Percentiles rank a stretch among this genome's conserved stretches.
These are phyloP conservation scores for Moniliella sp. DNA, from an alignment of 1,284 basidiomycete genomes.

Conservation along the genomic window DNA sequence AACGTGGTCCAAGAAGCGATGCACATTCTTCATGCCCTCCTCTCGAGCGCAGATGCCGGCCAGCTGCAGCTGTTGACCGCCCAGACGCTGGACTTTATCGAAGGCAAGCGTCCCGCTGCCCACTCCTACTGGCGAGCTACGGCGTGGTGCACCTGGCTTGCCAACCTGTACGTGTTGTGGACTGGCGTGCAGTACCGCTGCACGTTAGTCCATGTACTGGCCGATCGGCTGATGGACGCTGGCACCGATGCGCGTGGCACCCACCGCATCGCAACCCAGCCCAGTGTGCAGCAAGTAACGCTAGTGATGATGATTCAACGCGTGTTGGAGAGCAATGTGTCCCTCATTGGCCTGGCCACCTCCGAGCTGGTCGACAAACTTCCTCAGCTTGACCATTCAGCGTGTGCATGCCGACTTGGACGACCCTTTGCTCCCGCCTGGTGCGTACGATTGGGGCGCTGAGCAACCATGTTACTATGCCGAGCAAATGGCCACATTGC, in stretches of 20 bases:
- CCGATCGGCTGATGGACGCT: slow-evolving; percentile 54
- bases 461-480: slow-evolving; percentile 76
- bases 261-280: too few relatives aligned
- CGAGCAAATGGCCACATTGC: slow-evolving; percentile 79
- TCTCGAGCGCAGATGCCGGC: too few relatives aligned
- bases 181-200: slow-evolving; percentile 77
- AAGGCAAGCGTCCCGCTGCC: neutral
- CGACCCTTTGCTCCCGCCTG: slow-evolving; percentile 50
- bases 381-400: slow-evolving; percentile 48
- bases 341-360: slow-evolving; percentile 70
- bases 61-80: too few relatives aligned
- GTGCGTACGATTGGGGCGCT: slow-evolving; percentile 64
- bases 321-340: slow-evolving; percentile 56
- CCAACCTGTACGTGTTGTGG: slow-evolving; percentile 55
- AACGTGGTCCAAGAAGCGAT: too few relatives aligned
- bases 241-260: slow-evolving; percentile 43
- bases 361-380: slow-evolving; percentile 52
- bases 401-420: slow-evolving; percentile 39
- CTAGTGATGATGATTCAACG: slow-evolving; percentile 59
- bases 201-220: slow-evolving; percentile 59
- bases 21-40: too few relatives aligned
- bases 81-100: too few relatives aligned
- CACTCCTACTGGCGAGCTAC: slow-evolving; percentile 46
- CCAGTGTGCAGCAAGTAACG: slow-evolving; percentile 48
- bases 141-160: slow-evolving; percentile 62